phyloP scores from a whole-genome alignment of 345 rosid species.

The Luvunga scandens region DNA sequence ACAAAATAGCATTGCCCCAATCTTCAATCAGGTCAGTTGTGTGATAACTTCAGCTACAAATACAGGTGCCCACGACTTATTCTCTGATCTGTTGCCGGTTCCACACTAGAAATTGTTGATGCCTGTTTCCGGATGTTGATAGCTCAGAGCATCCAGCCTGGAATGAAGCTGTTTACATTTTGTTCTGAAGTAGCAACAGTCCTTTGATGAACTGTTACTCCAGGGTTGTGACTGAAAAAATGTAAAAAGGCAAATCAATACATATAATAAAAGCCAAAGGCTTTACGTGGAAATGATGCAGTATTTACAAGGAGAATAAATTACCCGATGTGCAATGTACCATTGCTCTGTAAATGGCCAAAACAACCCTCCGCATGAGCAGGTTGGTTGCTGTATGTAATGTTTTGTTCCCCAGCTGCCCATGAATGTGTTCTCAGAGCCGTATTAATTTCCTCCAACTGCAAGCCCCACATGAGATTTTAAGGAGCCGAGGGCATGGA shows the following conservation, averaged over 20 bases:
- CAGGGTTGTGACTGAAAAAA: constrained; percentile 16
- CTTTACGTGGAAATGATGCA: not conserved
- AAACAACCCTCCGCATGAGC: constrained; percentile 5
- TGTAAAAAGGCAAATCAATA: not conserved
- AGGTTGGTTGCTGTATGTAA: not conserved
- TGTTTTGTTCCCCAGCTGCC: constrained; percentile 13
- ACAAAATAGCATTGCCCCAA: no score
- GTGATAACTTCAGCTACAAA: no score
- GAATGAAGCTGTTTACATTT: constrained; percentile 24
- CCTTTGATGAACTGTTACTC: constrained; percentile 11
- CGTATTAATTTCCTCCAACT: constrained; percentile 24
- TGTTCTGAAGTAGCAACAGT: constrained; percentile 14
- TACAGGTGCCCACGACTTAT: not conserved
- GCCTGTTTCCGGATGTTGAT: not conserved
- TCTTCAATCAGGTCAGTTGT: no score
- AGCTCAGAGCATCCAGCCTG: constrained; percentile 35
- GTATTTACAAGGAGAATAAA: not conserved
- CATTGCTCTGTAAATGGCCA: constrained; percentile 7
- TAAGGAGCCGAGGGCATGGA: no score
- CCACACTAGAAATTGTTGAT: not conserved
- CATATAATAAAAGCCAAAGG: not conserved
- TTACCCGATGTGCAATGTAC: constrained; percentile 7
- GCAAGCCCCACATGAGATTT: no score
- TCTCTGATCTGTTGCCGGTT: not conserved
- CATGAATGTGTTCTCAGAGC: not conserved